Evolutionary conservation across 805 yeast species (phyloP).

Genomic region (Candida piceae): DNA sequence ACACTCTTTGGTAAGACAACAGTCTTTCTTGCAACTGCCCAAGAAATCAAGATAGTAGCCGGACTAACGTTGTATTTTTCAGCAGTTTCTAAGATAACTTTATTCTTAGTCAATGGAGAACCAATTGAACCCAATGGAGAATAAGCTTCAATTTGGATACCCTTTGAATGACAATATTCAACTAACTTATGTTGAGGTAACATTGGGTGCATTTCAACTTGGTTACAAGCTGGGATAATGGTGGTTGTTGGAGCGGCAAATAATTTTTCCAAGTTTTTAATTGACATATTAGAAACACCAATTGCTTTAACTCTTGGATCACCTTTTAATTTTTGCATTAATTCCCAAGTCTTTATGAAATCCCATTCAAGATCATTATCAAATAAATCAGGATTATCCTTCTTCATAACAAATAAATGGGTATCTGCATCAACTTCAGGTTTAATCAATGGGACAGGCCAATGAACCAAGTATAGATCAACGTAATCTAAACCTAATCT

Average conservation of each 20-base stretch:
- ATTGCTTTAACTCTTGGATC: constrained; percentile 48
- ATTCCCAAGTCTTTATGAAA: constrained; percentile 56
- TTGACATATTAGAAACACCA: constrained; percentile 74
- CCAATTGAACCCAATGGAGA: constrained; percentile 67
- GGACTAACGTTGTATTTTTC: constrained; percentile 37
- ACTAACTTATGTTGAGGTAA: constrained; percentile 58
- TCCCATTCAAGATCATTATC: constrained; percentile 26
- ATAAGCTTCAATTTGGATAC: constrained; percentile 64
- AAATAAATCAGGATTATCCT: constrained; percentile 24
- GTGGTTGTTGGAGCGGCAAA: constrained; percentile 43
- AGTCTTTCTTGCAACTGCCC: constrained; percentile 55
- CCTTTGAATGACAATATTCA: constrained; percentile 46
- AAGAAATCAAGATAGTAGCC: constrained; percentile 50
- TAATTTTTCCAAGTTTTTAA: constrained; percentile 45
- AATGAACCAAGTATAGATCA: constrained; percentile 74
- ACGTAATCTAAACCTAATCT: constrained; percentile 55
- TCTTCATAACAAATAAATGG: constrained; percentile 12
- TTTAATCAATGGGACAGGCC: constrained; percentile 62
- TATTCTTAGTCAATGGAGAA: constrained; percentile 47
- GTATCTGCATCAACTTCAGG: constrained; percentile 30
- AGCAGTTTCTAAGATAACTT: constrained; percentile 39
- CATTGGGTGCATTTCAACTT: constrained; percentile 70
- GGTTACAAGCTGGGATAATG: constrained; percentile 63
- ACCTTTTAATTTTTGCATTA: constrained; percentile 45
- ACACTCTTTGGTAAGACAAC: constrained; percentile 50